These are phyloP conservation scores for Trifolium pratense DNA, from an alignment of 306 rosid species.

Conservation along the genomic window DNA sequence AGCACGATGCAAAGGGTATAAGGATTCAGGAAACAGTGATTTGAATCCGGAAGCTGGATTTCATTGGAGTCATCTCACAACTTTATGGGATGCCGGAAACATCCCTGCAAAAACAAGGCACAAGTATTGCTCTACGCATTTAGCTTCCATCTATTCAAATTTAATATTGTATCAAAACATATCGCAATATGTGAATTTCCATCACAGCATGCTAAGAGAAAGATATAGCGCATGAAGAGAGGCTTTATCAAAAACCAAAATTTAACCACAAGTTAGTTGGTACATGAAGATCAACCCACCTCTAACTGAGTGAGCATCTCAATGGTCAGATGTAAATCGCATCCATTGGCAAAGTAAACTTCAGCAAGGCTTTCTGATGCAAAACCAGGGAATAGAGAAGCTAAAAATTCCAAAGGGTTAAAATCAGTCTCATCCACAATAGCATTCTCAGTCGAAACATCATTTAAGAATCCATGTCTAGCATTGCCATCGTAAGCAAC, in stretches of 20 bases:
- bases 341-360: constrained; percentile 86
- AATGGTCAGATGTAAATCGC: constrained; percentile 77
- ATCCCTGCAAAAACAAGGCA: constrained; percentile 46
- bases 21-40: constrained; percentile 29
- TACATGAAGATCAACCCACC: constrained; percentile 53
- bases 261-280: constrained; percentile 19
- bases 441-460: constrained; percentile 65
- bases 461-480: constrained; percentile 66
- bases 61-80: constrained; percentile 41
- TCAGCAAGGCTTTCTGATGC: constrained; percentile 89
- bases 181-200: constrained; percentile 22
- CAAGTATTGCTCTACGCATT: constrained; percentile 38
- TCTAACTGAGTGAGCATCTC: constrained; percentile 97
- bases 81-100: constrained; percentile 26
- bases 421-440: constrained; percentile 62
- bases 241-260: constrained; percentile 22
- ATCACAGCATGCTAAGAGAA: constrained; percentile 31
- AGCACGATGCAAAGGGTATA: constrained; percentile 21
- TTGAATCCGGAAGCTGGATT: constrained; percentile 36
- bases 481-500: constrained; percentile 64
- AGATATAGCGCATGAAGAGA: constrained; percentile 2
- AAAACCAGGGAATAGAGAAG: constrained; percentile 89
- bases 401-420: constrained; percentile 83
- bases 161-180: constrained; percentile 26
- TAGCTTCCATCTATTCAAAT: constrained; percentile 37